phyloP scores from a whole-genome alignment of 1,139 yeast species.

The Hansenula lynferdii region DNA sequence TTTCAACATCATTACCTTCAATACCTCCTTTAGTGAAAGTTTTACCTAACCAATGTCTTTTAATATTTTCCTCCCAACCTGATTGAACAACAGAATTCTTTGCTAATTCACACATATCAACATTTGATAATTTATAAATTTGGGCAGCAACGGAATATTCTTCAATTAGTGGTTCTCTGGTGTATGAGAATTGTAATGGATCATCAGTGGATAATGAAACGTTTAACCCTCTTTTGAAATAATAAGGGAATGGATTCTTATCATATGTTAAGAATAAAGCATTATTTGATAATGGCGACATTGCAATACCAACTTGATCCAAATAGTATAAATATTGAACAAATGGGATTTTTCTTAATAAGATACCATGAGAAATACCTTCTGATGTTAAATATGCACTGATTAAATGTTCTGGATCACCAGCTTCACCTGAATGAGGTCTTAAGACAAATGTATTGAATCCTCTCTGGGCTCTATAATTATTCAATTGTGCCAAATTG shows the following conservation, averaged over 20 bases:
- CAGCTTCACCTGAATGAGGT: constrained; percentile 99
- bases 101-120: constrained; percentile 93
- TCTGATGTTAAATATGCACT: constrained; percentile 87
- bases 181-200: constrained; percentile 91
- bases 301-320: constrained; percentile 97
- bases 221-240: constrained; percentile 88
- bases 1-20: constrained; percentile 82
- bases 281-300: constrained; percentile 97
- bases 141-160: constrained; percentile 98
- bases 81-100: constrained; percentile 82
- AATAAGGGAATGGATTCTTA: constrained; percentile 85
- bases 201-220: constrained; percentile 93
- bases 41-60: constrained; percentile 90
- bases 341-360: constrained; percentile 88
- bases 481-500: constrained; percentile 79
- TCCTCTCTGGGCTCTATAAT: constrained; percentile 68
- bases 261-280: constrained; percentile 94
- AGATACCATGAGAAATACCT: constrained; percentile 92
- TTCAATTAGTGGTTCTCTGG: constrained; percentile 96
- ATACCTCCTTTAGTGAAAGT: constrained; percentile 58
- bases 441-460: constrained; percentile 87
- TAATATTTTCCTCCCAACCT: constrained; percentile 84
- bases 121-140: constrained; percentile 87
- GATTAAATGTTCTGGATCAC: constrained; percentile 95
- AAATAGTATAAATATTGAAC: constrained; percentile 89